These are phyloP conservation scores for Diplodia sapinea DNA, from an alignment of 2,329 filamentous ascomycete species.

Conservation along the genomic window DNA sequence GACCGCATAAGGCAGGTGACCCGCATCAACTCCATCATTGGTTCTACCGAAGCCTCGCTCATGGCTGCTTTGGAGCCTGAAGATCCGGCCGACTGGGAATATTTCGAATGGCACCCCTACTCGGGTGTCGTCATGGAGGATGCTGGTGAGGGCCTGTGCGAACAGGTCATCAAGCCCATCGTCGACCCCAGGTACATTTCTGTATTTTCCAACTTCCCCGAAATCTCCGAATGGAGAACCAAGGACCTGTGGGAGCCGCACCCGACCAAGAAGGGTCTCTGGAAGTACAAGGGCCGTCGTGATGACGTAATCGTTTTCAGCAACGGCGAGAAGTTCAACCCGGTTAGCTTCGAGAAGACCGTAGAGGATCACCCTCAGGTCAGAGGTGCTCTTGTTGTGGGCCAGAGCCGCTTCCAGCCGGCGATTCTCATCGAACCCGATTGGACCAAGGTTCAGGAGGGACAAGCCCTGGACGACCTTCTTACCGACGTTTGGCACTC, in stretches of 20 bases:
- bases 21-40: constrained; percentile 37
- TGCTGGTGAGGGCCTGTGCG: constrained; percentile 35
- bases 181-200: constrained; percentile 17
- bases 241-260: constrained; percentile 36
- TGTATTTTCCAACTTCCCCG: constrained; percentile 35
- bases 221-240: constrained; percentile 32
- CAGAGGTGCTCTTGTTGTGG: constrained; percentile 42
- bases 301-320: constrained; percentile 37
- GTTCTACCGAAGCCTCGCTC: constrained; percentile 38
- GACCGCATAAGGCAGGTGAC: constrained; percentile 26
- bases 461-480: constrained; percentile 34
- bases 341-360: constrained; percentile 35
- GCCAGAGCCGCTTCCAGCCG: constrained; percentile 40
- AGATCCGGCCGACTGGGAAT: constrained; percentile 37
- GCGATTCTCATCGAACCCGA: constrained; percentile 42
- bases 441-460: constrained; percentile 26
- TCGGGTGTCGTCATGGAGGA: constrained; percentile 38
- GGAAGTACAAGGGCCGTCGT: constrained; percentile 36
- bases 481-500: constrained; percentile 54
- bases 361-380: constrained; percentile 39
- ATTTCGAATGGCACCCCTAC: constrained; percentile 38
- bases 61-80: constrained; percentile 34
- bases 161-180: constrained; percentile 33
- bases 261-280: constrained; percentile 31
- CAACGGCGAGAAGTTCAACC: constrained; percentile 37